Evolutionary conservation across 257 asterid genomes (phyloP), one percentile per base, ranked within the genome.

Genomic region (Solanum virginianum): DNA sequence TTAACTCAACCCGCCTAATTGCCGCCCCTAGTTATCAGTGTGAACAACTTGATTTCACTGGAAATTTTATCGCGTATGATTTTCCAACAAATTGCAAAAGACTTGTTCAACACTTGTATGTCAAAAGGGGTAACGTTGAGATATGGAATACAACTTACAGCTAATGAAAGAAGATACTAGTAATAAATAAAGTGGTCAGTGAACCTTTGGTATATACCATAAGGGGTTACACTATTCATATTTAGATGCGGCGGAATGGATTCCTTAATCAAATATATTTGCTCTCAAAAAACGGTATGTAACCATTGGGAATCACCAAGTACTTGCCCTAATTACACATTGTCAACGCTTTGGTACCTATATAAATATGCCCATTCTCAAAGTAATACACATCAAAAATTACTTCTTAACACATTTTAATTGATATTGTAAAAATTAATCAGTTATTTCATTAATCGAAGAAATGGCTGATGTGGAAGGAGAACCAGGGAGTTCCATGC

Each of bases 401-500:
- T 49, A 47, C 45, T 14, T 47, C 36, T 65, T 4, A 24, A 75
- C 5, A 75, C 81, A 47, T 47, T 47, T 47, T 0, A 74, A 75
- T 12, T 18, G 26, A 26, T 65, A 8, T 65, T 65, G 18, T 18
- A 18, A 13, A 20, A 17, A 66, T 10, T 20, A 12, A 29, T 14
- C 2, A 24, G 41, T 6, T 72, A 0, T 43, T 45, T 72, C 59
- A n/a, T n/a, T 47, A 0, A 8, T 26, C 7, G 1, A 8, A 49
- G 45, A 77, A 77, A 89, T 84, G 88, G 79, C 60, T 15, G 80
- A 84, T 29, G 80, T 75, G 0, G 92, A 90, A 62, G 91, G 91
- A 0, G 86, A 88, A 41, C 91, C 92, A 1, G 92, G 92, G 9
- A 90, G 90, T 79, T 90, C 92, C 49, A 90, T 90, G 92, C 92